phyloP scores from a whole-genome alignment of 257 asterid species.

The Paraleonurus japonicus region DNA sequence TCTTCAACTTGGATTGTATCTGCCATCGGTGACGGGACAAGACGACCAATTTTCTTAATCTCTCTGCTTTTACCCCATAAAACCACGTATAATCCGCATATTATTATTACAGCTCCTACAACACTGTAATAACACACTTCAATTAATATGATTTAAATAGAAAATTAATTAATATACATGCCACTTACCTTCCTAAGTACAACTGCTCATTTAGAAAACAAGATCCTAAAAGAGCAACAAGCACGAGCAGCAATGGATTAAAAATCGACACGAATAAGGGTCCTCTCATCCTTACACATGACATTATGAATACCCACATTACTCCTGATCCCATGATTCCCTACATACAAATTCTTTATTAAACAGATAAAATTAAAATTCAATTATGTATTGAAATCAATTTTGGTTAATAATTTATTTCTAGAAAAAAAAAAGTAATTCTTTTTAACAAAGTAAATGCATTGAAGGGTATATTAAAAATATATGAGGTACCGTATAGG shows the following conservation, averaged over 20 bases:
- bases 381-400: too few species aligned
- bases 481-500: constrained; percentile 45
- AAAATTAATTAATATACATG: not conserved
- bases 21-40: constrained; percentile 28
- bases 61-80: constrained; percentile 71
- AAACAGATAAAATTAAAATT: too few species aligned
- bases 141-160: not conserved
- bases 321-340: constrained; percentile 58
- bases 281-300: constrained; percentile 61
- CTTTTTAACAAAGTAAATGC: too few species aligned
- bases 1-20: constrained; percentile 2
- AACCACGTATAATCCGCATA: constrained; percentile 55
- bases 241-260: constrained; percentile 59
- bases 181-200: constrained; percentile 59
- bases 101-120: constrained; percentile 51
- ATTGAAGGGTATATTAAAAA: too few species aligned
- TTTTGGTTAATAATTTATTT: not conserved
- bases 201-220: constrained; percentile 54
- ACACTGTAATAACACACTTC: constrained; percentile 31
- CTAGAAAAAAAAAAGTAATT: too few species aligned
- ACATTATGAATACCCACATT: constrained; percentile 43
- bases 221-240: constrained; percentile 62
- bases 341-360: too few species aligned
- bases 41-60: constrained; percentile 35
- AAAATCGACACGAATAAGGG: constrained; percentile 70